Evolutionary conservation across 306 rosid genomes (phyloP).

Genomic region (Rosa rugosa): DNA sequence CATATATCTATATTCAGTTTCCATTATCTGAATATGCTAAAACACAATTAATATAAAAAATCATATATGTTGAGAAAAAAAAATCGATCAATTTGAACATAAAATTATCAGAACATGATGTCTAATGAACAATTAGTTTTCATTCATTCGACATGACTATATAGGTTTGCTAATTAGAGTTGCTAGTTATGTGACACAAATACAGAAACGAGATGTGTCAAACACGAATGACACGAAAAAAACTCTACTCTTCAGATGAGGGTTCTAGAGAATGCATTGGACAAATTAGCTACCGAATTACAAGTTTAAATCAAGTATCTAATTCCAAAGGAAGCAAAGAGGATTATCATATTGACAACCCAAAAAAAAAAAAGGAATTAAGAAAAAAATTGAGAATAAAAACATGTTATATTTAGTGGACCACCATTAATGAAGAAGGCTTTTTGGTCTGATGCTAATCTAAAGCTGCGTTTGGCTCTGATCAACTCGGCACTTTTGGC

Average conservation of each 20-base stretch:
- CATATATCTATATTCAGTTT: too few relatives aligned
- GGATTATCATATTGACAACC: neutral
- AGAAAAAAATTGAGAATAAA: neutral
- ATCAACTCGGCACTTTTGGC: neutral
- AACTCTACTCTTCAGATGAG: neutral
- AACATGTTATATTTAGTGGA: slow-evolving; percentile 5
- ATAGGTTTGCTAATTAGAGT: too few relatives aligned
- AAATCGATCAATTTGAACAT: too few relatives aligned
- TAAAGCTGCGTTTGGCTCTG: neutral
- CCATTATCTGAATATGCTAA: too few relatives aligned
- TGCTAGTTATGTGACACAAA: too few relatives aligned
- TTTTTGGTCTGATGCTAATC: neutral
- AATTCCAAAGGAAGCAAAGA: slow-evolving; percentile 12
- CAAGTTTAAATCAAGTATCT: neutral
- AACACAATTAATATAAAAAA: too few relatives aligned
- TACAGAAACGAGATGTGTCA: neutral
- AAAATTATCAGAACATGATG: too few relatives aligned
- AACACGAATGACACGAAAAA: neutral
- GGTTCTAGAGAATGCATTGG: neutral
- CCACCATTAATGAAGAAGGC: neutral
- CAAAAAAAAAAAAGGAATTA: too few relatives aligned
- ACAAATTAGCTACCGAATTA: neutral
- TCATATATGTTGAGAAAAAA: too few relatives aligned
- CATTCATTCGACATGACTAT: too few relatives aligned
- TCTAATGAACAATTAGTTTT: too few relatives aligned